Percentiles rank a stretch among this genome's conserved stretches.
These are phyloP conservation scores for Paspalum notatum DNA, from an alignment of 176 grass and related monocot species.

Conservation along the genomic window DNA sequence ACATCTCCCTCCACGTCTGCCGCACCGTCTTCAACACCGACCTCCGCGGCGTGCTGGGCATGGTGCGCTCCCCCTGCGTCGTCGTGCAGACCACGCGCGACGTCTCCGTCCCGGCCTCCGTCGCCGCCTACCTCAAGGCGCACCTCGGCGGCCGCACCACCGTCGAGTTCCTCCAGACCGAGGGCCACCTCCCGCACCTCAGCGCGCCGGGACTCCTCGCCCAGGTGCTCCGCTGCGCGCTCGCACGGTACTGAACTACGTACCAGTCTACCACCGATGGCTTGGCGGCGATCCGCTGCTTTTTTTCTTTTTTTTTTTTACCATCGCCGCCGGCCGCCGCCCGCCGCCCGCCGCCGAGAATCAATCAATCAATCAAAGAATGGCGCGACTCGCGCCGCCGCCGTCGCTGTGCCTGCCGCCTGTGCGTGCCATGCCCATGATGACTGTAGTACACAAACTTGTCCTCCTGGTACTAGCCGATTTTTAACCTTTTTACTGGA, in stretches of 20 bases:
- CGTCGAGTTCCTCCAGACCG: slow-evolving; percentile 73
- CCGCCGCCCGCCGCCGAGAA: too few relatives aligned
- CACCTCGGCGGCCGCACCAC: slow-evolving; percentile 80
- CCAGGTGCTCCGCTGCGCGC: slow-evolving; percentile 70
- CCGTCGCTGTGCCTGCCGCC: neutral
- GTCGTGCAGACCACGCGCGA: slow-evolving; percentile 90
- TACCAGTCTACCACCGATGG: neutral
- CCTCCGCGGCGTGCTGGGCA: slow-evolving; percentile 70
- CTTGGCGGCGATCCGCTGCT: neutral
- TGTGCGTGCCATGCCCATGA: neutral
- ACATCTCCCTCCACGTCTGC: slow-evolving; percentile 90
- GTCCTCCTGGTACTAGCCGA: neutral
- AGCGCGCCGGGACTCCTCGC: slow-evolving; percentile 80
- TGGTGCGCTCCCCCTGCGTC: slow-evolving; percentile 71
- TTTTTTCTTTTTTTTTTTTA: too few relatives aligned
- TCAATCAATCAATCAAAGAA: neutral
- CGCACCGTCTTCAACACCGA: slow-evolving; percentile 90
- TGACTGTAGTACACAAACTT: neutral
- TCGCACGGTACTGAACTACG: slow-evolving; percentile 49
- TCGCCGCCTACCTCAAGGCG: slow-evolving; percentile 67
- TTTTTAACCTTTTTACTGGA: slow-evolving; percentile 2
- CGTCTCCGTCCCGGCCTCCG: slow-evolving; percentile 85
- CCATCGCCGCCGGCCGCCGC: too few relatives aligned
- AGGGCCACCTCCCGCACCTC: slow-evolving; percentile 96
- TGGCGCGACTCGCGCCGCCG: slow-evolving; percentile 29